Conservation (phyloP, 1,284 basidiomycete genomes). For the Ceratobasidium papillatum region DNA sequence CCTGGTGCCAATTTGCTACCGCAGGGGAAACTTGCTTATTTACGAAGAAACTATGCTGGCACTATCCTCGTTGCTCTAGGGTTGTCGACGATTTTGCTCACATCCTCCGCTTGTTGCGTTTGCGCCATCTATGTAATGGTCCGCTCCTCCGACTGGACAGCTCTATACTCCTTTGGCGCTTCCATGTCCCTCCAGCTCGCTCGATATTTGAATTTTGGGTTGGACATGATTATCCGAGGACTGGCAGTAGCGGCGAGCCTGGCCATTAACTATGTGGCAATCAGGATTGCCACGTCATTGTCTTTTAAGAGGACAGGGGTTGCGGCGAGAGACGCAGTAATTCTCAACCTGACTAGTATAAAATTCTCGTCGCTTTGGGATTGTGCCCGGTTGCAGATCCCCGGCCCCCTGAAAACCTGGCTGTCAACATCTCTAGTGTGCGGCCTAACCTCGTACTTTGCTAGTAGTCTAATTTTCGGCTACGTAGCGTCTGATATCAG, state of each 20-base stretch:
- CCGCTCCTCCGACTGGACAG: background rate
- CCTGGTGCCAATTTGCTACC: background rate
- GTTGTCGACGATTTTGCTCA: background rate
- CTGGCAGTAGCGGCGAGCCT: background rate
- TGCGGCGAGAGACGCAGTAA: background rate
- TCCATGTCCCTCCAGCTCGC: background rate
- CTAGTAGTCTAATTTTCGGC: constrained; percentile 10
- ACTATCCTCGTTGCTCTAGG: background rate
- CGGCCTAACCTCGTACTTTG: constrained; percentile 3
- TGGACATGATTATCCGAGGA: background rate
- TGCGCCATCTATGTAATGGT: background rate
- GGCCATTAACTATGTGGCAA: background rate
- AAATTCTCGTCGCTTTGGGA: background rate
- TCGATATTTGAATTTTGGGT: constrained; percentile 4
- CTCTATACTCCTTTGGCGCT: background rate
- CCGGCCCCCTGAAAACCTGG: background rate
- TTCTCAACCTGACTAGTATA: background rate
- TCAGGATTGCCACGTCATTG: background rate
- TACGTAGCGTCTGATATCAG: background rate
- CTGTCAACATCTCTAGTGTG: background rate
- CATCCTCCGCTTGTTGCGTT: background rate
- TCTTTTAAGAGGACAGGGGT: background rate
- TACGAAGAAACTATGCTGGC: background rate
- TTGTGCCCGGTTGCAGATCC: background rate
- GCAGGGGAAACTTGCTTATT: background rate